These are phyloP conservation scores for Populus ilicifolia DNA, from an alignment of 345 rosid genomes.

Conservation along the genomic window DNA sequence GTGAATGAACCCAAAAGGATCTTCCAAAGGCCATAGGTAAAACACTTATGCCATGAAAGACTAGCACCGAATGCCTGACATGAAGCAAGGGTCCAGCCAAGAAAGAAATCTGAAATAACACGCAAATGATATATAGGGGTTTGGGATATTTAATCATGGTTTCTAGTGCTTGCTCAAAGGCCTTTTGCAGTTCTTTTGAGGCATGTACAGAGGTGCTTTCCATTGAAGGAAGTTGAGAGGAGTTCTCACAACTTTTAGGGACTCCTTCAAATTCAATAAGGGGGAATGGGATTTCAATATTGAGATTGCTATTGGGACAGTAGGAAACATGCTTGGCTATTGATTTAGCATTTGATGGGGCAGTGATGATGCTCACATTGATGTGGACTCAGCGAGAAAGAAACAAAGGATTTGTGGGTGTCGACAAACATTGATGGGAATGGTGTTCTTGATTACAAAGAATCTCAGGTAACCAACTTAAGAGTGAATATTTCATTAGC, in stretches of 20 bases:
- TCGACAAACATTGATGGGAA: too few relatives aligned
- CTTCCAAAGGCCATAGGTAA: slow-evolving; percentile 19
- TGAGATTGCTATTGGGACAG: too few relatives aligned
- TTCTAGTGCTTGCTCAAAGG: slow-evolving; percentile 1
- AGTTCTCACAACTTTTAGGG: slow-evolving; percentile 18
- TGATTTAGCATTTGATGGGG: too few relatives aligned
- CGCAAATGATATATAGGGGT: background rate
- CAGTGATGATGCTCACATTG: too few relatives aligned
- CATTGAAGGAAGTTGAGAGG: slow-evolving; percentile 17
- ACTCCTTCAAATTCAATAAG: too few relatives aligned
- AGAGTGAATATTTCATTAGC: too few relatives aligned
- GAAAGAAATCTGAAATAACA: slow-evolving; percentile 27
- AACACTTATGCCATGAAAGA: slow-evolving; percentile 17
- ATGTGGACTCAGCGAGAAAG: too few relatives aligned
- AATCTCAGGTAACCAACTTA: too few relatives aligned
- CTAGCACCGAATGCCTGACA: slow-evolving; percentile 13
- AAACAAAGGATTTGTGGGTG: too few relatives aligned
- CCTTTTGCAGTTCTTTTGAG: slow-evolving; percentile 14
- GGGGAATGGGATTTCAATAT: too few relatives aligned
- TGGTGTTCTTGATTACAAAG: too few relatives aligned
- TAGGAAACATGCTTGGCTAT: too few relatives aligned
- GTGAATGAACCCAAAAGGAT: background rate
- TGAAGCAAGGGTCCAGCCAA: slow-evolving; percentile 20
- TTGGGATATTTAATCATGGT: background rate
- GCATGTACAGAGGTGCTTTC: slow-evolving; percentile 7